Percentiles rank a stretch among this genome's conserved stretches.
Evolutionary conservation across 345 rosid species (phyloP).

Genomic region (Camelina laxa): DNA sequence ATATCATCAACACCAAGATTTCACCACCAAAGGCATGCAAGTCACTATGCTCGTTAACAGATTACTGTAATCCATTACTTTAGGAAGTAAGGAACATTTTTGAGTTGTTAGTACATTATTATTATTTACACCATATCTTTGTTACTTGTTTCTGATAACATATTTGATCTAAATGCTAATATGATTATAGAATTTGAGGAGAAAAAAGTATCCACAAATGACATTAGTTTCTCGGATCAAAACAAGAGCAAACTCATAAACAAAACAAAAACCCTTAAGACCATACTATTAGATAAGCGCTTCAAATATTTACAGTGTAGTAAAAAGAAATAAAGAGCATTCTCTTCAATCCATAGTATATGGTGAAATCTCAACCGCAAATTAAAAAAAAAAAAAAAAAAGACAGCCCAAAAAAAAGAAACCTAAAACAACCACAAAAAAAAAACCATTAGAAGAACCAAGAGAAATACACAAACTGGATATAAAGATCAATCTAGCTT

Average conservation of each 20-base stretch:
- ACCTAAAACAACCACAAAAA: slow-evolving; percentile 8
- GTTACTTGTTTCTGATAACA: too few species aligned
- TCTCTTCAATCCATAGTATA: slow-evolving; percentile 37
- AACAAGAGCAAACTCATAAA: slow-evolving; percentile 22
- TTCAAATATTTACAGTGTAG: slow-evolving; percentile 49
- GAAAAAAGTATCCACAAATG: too few species aligned
- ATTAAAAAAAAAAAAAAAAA: slow-evolving; percentile 19
- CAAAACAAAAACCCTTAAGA: slow-evolving; percentile 24
- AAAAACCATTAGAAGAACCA: slow-evolving; percentile 29
- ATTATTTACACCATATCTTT: too few species aligned
- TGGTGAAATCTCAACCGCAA: slow-evolving; percentile 28
- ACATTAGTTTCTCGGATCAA: neutral
- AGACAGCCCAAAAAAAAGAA: neutral
- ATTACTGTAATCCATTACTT: too few species aligned
- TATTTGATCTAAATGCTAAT: too few species aligned
- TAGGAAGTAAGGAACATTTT: too few species aligned
- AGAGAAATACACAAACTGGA: slow-evolving; percentile 28
- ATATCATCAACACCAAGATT: too few species aligned
- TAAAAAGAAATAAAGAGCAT: slow-evolving; percentile 44
- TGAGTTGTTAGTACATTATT: too few species aligned
- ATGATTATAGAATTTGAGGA: too few species aligned
- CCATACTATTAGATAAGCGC: slow-evolving; percentile 24
- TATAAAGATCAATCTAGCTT: slow-evolving; percentile 31
- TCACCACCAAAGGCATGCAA: too few species aligned
- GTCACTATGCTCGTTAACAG: too few species aligned